phyloP scores from a whole-genome alignment of 306 rosid genomes.

The Rubus idaeus region DNA sequence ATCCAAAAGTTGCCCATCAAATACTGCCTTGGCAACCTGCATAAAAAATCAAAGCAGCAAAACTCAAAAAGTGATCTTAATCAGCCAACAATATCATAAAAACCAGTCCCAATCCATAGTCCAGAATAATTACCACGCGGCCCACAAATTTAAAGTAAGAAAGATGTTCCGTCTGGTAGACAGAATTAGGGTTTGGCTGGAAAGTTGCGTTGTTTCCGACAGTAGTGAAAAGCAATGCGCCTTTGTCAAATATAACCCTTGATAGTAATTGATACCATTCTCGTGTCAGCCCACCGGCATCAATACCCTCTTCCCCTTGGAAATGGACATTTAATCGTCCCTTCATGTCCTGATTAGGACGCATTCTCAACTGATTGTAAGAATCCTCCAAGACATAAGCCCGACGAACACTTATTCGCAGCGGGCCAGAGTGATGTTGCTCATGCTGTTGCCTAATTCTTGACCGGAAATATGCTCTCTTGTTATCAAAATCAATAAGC shows the following conservation, averaged over 20 bases:
- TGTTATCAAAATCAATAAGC: constrained; percentile 94
- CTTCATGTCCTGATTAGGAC: constrained; percentile 84
- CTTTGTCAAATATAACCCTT: constrained; percentile 95
- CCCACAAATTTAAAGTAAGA: constrained; percentile 98
- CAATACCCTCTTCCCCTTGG: constrained; percentile 99
- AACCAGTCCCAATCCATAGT: constrained; percentile 9
- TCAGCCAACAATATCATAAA: not conserved
- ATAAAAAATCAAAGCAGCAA: constrained; percentile 27
- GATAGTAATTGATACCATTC: constrained; percentile 98
- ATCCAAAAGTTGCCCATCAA: constrained; percentile 96
- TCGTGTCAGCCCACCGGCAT: constrained; percentile 98
- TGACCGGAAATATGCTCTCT: constrained; percentile 92
- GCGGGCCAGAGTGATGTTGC: constrained; percentile 83
- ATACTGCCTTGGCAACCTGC: constrained; percentile 98
- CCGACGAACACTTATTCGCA: constrained; percentile 87
- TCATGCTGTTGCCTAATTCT: constrained; percentile 97
- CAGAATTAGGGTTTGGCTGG: constrained; percentile 99
- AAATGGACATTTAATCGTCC: constrained; percentile 94
- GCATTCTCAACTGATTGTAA: constrained; percentile 92
- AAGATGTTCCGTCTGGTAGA: constrained; percentile 96
- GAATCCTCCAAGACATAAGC: constrained; percentile 98
- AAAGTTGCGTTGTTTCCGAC: constrained; percentile 94
- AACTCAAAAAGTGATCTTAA: not conserved
- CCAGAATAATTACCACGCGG: constrained; percentile 75
- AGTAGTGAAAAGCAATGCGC: constrained; percentile 92